Evolutionary conservation across 441 rosid species (phyloP).

Genomic region (Flueggea neowawraea): DNA sequence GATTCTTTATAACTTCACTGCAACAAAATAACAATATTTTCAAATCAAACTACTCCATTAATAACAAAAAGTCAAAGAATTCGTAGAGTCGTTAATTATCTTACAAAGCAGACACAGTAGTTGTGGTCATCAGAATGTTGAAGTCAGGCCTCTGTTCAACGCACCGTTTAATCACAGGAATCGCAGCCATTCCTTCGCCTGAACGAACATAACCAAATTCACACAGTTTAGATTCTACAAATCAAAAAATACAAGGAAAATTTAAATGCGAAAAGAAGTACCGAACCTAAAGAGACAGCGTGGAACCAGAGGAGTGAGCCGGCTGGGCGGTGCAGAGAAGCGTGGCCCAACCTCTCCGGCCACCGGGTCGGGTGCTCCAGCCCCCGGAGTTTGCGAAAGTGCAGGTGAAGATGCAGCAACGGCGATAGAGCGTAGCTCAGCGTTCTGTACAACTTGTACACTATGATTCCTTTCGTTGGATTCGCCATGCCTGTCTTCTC

Average conservation of each 20-base stretch:
- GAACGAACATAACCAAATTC: neutral
- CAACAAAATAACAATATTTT: constrained; percentile 7
- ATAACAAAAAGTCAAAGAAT: neutral
- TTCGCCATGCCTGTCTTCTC: constrained; percentile 18
- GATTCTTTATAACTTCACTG: constrained; percentile 74
- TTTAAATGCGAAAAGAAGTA: neutral
- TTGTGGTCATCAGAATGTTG: constrained; percentile 73
- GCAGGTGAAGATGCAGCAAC: constrained; percentile 61
- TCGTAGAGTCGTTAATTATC: constrained; percentile 2
- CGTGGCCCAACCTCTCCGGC: constrained; percentile 78
- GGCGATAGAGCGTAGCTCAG: constrained; percentile 63
- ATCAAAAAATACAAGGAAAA: neutral
- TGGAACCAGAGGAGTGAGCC: constrained; percentile 92
- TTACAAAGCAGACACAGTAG: constrained; percentile 82
- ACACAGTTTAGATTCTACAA: no score
- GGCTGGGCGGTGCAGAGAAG: constrained; percentile 65
- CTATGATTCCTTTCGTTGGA: constrained; percentile 32
- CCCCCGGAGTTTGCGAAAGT: constrained; percentile 69
- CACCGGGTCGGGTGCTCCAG: constrained; percentile 71
- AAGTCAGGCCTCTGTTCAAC: constrained; percentile 49
- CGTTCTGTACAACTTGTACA: constrained; percentile 67
- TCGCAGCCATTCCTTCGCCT: constrained; percentile 97
- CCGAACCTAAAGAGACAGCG: constrained; percentile 83
- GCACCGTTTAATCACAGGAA: constrained; percentile 75
- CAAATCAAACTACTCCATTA: neutral